Conservation (phyloP, 352 stramenopile species). For the Globisporangium nunn region DNA sequence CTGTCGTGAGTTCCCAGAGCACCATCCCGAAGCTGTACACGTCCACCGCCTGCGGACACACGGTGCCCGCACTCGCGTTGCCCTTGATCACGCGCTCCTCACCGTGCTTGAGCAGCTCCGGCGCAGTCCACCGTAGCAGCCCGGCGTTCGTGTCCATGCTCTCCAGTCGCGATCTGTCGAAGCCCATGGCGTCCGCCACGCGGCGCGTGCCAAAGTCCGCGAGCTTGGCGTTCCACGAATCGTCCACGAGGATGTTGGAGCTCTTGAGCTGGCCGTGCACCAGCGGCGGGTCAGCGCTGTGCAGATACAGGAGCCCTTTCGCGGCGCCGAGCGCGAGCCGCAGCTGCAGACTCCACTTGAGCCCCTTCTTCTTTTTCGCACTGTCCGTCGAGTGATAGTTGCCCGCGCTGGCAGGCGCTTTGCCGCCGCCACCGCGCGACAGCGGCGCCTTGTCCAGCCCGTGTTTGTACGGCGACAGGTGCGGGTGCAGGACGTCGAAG, state of each 20-base stretch:
- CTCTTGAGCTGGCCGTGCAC: slow-evolving; percentile 86
- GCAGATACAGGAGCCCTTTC: slow-evolving; percentile 73
- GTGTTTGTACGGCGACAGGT: slow-evolving; percentile 20
- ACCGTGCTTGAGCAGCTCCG: slow-evolving; percentile 72
- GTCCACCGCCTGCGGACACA: slow-evolving; percentile 70
- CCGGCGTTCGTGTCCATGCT: slow-evolving; percentile 49
- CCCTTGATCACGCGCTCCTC: slow-evolving; percentile 68
- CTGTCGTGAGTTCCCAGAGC: slow-evolving; percentile 83
- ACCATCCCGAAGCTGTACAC: slow-evolving; percentile 86
- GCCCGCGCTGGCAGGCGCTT: slow-evolving; percentile 4
- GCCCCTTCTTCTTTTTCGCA: slow-evolving; percentile 44
- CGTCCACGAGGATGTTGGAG: slow-evolving; percentile 84
- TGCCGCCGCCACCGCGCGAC: slow-evolving; percentile 8
- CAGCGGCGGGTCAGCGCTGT: slow-evolving; percentile 77
- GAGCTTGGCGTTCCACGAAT: slow-evolving; percentile 87
- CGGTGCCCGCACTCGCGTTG: slow-evolving; percentile 5
- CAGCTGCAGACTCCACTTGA: slow-evolving; percentile 79
- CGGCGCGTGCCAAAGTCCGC: slow-evolving; percentile 80
- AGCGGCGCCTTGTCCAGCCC: slow-evolving; percentile 8
- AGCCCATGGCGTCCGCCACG: slow-evolving; percentile 73
- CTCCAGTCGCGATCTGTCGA: slow-evolving; percentile 53
- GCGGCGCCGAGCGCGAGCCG: slow-evolving; percentile 75
- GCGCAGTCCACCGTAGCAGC: slow-evolving; percentile 69
- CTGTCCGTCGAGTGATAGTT: slow-evolving; percentile 17
- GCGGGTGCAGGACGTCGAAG: slow-evolving; percentile 90